Evolutionary conservation across 345 rosid species (phyloP), one percentile per base, ranked within the genome.

Genomic region (Lumnitzera littorea): DNA sequence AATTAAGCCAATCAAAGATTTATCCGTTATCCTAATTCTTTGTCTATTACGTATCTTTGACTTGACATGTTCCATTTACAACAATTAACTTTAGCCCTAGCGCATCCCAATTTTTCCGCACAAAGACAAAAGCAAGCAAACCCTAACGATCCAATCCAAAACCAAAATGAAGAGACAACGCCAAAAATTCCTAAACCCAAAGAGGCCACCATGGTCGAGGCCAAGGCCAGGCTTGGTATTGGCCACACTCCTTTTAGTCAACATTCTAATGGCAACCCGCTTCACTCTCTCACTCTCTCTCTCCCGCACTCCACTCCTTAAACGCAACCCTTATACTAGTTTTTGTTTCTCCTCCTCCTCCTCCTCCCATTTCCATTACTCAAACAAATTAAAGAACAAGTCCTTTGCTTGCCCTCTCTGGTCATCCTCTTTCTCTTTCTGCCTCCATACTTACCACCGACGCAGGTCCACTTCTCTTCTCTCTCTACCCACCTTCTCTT

Each of bases 391-490:
- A 36, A 36, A 36, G 7, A 36, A 46, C 11, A 61, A 61, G 46
- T 62, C 53, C 0, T 47, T 29, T 12, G 67, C 67, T n/a, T 67
- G 71, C 31, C 71, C 66, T 10, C 71, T 67, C 57, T 67, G 66
- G 66, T 67, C 71, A 55, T 62, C 71, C 46, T 61, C 62, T n/a
- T 67, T 67, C 71, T 61, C 57, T 57, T 27, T 46, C 72, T 62
- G 72, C 51, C 71, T 56, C 66, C 72, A 36, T 36, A 36, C 43
- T 36, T 9, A 25, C 5, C 5, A 17, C 23, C 62, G 13, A 0
- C 71, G 46, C 46, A n/a, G 54, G 4, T 41, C 66, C 25, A 4
- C 16, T 20, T 16, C 55, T 52, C 55, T 51, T 51, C 55, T 51
- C 24, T 13, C 57, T 43, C 56, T 3, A 5, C 24, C 57, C 51